phyloP scores from a whole-genome alignment of 2,329 filamentous ascomycete genomes.

The Aspergillus thermomutatus region DNA sequence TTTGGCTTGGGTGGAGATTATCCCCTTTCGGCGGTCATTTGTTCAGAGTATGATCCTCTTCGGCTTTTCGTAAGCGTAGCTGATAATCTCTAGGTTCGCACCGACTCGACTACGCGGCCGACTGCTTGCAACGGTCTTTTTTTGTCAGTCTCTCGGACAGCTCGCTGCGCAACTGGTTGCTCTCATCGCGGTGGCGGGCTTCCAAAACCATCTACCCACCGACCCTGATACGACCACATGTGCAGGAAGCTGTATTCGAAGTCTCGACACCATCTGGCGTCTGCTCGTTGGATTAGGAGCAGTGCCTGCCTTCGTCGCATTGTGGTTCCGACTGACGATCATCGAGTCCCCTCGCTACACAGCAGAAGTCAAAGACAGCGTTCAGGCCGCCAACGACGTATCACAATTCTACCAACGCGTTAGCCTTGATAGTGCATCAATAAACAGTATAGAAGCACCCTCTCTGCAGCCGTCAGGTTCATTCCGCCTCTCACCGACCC shows the following conservation, averaged over 20 bases:
- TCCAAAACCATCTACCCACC: slow-evolving; percentile 33
- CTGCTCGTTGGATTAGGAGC: slow-evolving; percentile 62
- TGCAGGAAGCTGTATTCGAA: slow-evolving; percentile 47
- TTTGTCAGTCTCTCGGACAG: slow-evolving; percentile 80
- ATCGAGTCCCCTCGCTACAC: slow-evolving; percentile 63
- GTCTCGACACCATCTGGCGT: slow-evolving; percentile 59
- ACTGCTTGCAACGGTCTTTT: slow-evolving; percentile 81
- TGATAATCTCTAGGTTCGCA: slow-evolving; percentile 37
- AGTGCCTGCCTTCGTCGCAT: slow-evolving; percentile 59
- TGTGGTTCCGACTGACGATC: slow-evolving; percentile 62
- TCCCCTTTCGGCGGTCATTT: slow-evolving; percentile 63
- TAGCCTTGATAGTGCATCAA: slow-evolving; percentile 1
- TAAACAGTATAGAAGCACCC: not conserved
- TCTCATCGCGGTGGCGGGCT: slow-evolving; percentile 68
- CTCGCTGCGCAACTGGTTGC: slow-evolving; percentile 70
- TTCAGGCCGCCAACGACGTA: slow-evolving; percentile 13
- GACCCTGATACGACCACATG: slow-evolving; percentile 46
- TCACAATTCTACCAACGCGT: slow-evolving; percentile 10
- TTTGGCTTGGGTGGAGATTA: slow-evolving; percentile 63
- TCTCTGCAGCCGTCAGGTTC: not conserved
- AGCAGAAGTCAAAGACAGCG: slow-evolving; percentile 48
- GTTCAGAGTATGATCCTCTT: slow-evolving; percentile 45
- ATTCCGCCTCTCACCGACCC: not conserved
- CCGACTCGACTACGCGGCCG: slow-evolving; percentile 55
- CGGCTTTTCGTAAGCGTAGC: not conserved